phyloP scores from a whole-genome alignment of 805 yeast species.

The Hanseniaspora meyeri region DNA sequence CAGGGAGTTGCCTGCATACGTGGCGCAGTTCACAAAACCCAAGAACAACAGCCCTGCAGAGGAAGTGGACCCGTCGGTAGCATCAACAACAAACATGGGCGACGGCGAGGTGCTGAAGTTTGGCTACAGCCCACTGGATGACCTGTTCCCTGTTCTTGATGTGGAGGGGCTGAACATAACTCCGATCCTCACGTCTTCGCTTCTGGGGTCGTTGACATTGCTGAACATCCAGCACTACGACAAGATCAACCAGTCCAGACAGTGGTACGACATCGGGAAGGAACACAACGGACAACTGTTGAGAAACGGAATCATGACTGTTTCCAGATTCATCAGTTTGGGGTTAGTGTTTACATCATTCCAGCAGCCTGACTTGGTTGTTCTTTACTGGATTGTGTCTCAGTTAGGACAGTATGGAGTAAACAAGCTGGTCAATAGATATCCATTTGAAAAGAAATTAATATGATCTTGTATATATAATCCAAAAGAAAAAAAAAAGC shows the following conservation, averaged over 20 bases:
- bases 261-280: constrained; percentile 19
- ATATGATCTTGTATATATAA: background rate
- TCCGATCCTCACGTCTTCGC: constrained; percentile 63
- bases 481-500: background rate
- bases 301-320: constrained; percentile 42
- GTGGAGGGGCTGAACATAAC: constrained; percentile 10
- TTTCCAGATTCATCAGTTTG: constrained; percentile 63
- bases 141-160: constrained; percentile 9
- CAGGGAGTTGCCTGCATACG: constrained; percentile 11
- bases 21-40: constrained; percentile 3
- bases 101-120: constrained; percentile 2
- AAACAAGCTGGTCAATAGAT: constrained; percentile 54
- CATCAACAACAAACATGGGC: background rate
- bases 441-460: constrained; percentile 33
- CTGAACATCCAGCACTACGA: constrained; percentile 76
- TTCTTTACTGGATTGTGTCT: constrained; percentile 84
- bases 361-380: constrained; percentile 74
- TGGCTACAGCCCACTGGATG: constrained; percentile 41
- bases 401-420: constrained; percentile 66
- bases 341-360: constrained; percentile 73
- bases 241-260: constrained; percentile 38
- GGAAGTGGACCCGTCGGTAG: constrained; percentile 19
- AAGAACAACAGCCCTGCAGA: constrained; percentile 30
- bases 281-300: constrained; percentile 23
- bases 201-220: constrained; percentile 57